Evolutionary conservation across 2,329 filamentous ascomycete genomes (phyloP), one percentile per base, ranked within the genome.

Genomic region (Trichoderma atrobrunneum): DNA sequence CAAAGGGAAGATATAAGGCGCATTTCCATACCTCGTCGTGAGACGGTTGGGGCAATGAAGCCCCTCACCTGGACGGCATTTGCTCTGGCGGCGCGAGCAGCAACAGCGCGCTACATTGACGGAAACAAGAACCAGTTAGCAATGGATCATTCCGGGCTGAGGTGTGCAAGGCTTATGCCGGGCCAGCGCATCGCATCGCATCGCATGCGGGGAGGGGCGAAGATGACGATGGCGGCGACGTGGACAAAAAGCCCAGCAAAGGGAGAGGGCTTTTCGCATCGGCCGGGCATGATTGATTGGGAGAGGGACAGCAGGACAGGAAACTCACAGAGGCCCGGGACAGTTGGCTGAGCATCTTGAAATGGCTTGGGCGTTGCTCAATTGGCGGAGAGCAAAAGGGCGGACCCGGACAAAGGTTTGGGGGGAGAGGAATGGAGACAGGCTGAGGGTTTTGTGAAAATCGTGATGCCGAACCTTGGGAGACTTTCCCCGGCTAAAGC

Each of bases 21-120:
- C 62, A 56, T 36, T 32, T 73, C 83, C 88, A 82, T 87, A 90
- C 88, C 88, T 87, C 87, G 85, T 81, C 88, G 85, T 75, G 87
- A 87, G 77, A 89, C 85, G 68, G 88, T 89, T 74, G 88, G 88
- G 78, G 85, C 87, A 78, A 89, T 88, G 81, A 89, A 89, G 79
- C 84, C 84, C 80, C 88, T 86, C 79, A 83, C 81, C 80, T 86
- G 85, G 80, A 83, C 81, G 77, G 84, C 77, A 79, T 79, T 79
- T 74, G 74, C 75, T 76, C 77, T 78, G 72, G 79, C 83, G 82
- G 80, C 82, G 81, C 80, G 85, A 84, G 78, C 85, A 79, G 80
- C 86, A 82, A 79, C 78, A 81, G 84, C 83, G 80, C 71, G 71
- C 71, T 72, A 60, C 7, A 72, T 34, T 3, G 59, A 51, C 8